Evolutionary conservation across 2,329 filamentous ascomycete genomes (phyloP).

Genomic region (Trichoderma asperellum): DNA sequence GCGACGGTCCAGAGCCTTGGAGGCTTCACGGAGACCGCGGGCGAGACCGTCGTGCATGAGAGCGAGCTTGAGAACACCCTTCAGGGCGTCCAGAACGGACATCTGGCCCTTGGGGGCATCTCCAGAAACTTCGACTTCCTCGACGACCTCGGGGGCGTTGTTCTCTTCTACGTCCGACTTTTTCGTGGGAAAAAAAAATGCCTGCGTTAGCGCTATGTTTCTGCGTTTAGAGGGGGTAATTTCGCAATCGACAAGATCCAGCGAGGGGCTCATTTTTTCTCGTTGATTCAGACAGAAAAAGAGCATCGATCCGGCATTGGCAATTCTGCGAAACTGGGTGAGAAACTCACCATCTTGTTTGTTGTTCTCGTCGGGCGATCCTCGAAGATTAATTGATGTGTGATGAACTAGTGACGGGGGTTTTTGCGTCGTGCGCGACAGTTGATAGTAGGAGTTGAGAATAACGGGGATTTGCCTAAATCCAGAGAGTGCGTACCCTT

Average conservation of each 20-base stretch:
- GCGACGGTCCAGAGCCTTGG: slow-evolving; percentile 97
- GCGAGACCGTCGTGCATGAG: slow-evolving; percentile 99
- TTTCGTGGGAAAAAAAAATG: slow-evolving; percentile 26
- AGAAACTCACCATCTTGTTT: slow-evolving; percentile 63
- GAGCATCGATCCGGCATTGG: slow-evolving; percentile 11
- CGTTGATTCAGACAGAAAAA: slow-evolving; percentile 4
- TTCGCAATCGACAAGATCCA: slow-evolving; percentile 24
- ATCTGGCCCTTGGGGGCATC: slow-evolving; percentile 93
- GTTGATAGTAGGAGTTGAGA: slow-evolving; percentile 38
- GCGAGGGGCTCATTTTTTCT: slow-evolving; percentile 17
- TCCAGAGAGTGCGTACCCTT: slow-evolving; percentile 39
- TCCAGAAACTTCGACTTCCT: slow-evolving; percentile 95
- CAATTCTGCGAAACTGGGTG: background rate
- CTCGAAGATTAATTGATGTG: slow-evolving; percentile 62
- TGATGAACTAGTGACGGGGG: slow-evolving; percentile 37
- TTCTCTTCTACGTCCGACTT: slow-evolving; percentile 99
- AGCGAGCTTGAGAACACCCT: slow-evolving; percentile 97
- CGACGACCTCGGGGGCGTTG: slow-evolving; percentile 77
- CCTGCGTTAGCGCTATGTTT: slow-evolving; percentile 33
- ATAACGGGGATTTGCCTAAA: slow-evolving; percentile 45
- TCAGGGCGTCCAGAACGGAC: slow-evolving; percentile 97
- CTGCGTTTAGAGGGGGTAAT: slow-evolving; percentile 14
- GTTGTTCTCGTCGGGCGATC: slow-evolving; percentile 65
- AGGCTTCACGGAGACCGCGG: slow-evolving; percentile 96
- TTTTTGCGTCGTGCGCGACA: slow-evolving; percentile 39